A percentile compares a stretch with the other conserved stretches of the same genome.
Evolutionary conservation across 2,329 filamentous ascomycete genomes (phyloP).

Genomic region (Helicocarpus griseus): DNA sequence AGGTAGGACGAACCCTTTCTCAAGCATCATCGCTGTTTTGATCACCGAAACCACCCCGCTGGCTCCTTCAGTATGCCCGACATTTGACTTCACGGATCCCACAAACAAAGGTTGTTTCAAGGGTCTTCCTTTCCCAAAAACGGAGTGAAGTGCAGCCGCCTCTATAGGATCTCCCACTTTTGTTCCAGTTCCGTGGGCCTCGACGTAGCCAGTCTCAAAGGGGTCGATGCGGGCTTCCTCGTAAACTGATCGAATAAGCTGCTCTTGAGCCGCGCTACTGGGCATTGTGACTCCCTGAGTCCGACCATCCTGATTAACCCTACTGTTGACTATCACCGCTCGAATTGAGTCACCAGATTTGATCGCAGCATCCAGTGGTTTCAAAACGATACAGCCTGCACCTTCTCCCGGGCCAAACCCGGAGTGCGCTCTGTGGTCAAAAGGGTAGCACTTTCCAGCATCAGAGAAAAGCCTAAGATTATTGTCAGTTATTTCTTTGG

Average conservation of each 20-base stretch:
- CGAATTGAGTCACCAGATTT: slow-evolving; percentile 27
- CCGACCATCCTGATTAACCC: slow-evolving; percentile 22
- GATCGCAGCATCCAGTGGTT: slow-evolving; percentile 23
- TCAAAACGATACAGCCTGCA: slow-evolving; percentile 24
- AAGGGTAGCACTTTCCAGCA: slow-evolving; percentile 19
- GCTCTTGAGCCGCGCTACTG: slow-evolving; percentile 25
- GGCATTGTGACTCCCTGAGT: slow-evolving; percentile 29
- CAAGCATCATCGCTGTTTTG: slow-evolving; percentile 19
- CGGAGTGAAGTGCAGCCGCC: slow-evolving; percentile 16
- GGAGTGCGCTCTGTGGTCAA: slow-evolving; percentile 19
- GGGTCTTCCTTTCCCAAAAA: neutral
- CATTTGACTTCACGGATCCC: slow-evolving; percentile 22
- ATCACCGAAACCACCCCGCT: slow-evolving; percentile 21
- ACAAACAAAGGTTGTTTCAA: slow-evolving; percentile 15
- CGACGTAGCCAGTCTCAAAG: slow-evolving; percentile 24
- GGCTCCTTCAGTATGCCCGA: slow-evolving; percentile 21
- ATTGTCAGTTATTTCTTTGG: neutral
- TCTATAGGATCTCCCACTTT: slow-evolving; percentile 47
- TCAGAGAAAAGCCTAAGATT: slow-evolving; percentile 17
- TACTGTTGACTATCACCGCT: slow-evolving; percentile 26
- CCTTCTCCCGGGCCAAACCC: slow-evolving; percentile 29
- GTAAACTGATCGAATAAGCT: slow-evolving; percentile 28
- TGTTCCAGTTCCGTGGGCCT: slow-evolving; percentile 49
- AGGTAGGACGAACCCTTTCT: slow-evolving; percentile 20
- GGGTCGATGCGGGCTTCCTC: slow-evolving; percentile 20